These are phyloP conservation scores for Penicillium samsonianum DNA, from an alignment of 495 filamentous ascomycete genomes.

Conservation along the genomic window DNA sequence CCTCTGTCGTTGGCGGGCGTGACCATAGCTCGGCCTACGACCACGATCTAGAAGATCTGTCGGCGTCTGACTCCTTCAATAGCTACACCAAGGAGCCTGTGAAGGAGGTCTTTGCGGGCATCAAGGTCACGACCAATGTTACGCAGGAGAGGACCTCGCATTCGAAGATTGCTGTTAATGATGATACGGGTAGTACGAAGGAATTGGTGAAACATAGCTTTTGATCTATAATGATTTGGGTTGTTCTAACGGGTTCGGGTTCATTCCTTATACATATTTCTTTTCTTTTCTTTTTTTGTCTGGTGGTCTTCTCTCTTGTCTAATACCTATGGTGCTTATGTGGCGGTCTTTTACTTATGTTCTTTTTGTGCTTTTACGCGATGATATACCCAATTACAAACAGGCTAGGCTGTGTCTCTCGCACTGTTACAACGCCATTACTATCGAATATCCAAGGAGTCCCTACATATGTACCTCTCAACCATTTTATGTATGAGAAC, in stretches of 20 bases:
- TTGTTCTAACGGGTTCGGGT: constrained; percentile 1
- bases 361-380: not conserved
- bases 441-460: no score
- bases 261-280: not conserved
- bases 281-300: not conserved
- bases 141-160: constrained; percentile 28
- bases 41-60: constrained; percentile 28
- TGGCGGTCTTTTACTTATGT: not conserved
- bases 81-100: constrained; percentile 11
- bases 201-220: constrained; percentile 29
- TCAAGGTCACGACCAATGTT: constrained; percentile 39
- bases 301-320: not conserved
- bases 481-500: no score
- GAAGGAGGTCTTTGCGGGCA: constrained; percentile 17
- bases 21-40: constrained; percentile 8
- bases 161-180: constrained; percentile 5
- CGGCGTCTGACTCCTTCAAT: constrained; percentile 13
- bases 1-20: constrained; percentile 27
- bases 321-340: not conserved
- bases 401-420: constrained; percentile 11
- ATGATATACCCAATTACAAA: constrained; percentile 13
- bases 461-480: no score
- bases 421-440: not conserved
- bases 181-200: constrained; percentile 31
- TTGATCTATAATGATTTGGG: constrained; percentile 17